A percentile compares a stretch with the other conserved stretches of the same genome.
Evolutionary conservation across 164 flowering plant species (phyloP).

Genomic region (Pachysandra terminalis): DNA sequence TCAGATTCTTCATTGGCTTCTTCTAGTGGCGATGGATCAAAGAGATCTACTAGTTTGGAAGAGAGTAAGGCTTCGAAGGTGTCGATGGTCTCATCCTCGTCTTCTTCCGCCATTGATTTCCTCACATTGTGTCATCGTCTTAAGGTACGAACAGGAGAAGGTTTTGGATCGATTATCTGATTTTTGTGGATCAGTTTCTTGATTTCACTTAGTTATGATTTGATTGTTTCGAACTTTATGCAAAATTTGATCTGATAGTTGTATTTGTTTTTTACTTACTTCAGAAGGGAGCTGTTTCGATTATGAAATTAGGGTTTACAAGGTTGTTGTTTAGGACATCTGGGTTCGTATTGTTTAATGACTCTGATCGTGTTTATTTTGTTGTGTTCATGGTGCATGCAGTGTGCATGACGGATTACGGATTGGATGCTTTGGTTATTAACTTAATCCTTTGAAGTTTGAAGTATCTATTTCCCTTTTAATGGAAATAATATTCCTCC

Average conservation of each 20-base stretch:
- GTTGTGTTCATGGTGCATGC: neutral
- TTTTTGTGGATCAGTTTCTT: too few relatives aligned
- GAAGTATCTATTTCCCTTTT: too few relatives aligned
- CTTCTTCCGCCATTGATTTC: constrained; percentile 77
- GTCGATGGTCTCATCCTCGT: constrained; percentile 27
- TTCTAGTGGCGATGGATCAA: constrained; percentile 20
- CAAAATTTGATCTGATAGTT: too few relatives aligned
- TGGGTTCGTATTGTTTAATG: too few relatives aligned
- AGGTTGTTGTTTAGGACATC: too few relatives aligned
- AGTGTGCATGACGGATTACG: neutral
- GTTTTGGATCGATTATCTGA: neutral
- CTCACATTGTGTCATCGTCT: constrained; percentile 87
- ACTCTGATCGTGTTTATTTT: too few relatives aligned
- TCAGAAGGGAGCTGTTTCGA: neutral
- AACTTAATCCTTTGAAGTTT: neutral
- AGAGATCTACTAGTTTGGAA: constrained; percentile 9
- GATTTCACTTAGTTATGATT: too few relatives aligned
- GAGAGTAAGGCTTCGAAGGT: constrained; percentile 14
- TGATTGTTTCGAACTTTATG: too few relatives aligned
- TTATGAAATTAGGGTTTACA: neutral
- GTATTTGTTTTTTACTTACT: too few relatives aligned
- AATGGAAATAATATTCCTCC: too few relatives aligned
- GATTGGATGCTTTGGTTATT: neutral
- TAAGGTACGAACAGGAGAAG: constrained; percentile 44
- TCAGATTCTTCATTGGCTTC: constrained; percentile 7